These are phyloP conservation scores for Termitomyces heimii DNA, from an alignment of 768 basidiomycete genomes.

Conservation along the genomic window DNA sequence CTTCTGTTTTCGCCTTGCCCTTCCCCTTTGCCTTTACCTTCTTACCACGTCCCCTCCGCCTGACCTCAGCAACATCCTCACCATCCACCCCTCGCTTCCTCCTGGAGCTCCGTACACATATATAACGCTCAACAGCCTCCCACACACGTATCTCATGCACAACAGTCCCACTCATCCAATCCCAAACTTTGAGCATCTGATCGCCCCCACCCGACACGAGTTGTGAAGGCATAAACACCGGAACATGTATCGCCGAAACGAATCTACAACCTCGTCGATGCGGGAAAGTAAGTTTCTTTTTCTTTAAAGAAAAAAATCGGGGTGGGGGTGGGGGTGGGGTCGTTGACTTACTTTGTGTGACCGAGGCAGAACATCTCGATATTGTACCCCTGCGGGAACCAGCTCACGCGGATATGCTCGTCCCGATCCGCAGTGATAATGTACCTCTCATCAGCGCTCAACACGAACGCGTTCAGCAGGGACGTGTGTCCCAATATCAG, in stretches of 20 bases:
- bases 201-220: slow-evolving; percentile 93
- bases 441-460: slow-evolving; percentile 61
- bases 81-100: slow-evolving; percentile 28
- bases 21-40: slow-evolving; percentile 17
- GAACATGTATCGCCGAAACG: slow-evolving; percentile 78
- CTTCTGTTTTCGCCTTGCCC: slow-evolving; percentile 21
- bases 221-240: slow-evolving; percentile 31
- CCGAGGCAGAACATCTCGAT: slow-evolving; percentile 89
- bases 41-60: slow-evolving; percentile 17
- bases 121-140: slow-evolving; percentile 41
- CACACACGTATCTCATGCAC: slow-evolving; percentile 47
- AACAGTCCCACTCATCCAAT: slow-evolving; percentile 63
- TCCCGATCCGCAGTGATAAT: slow-evolving; percentile 92
- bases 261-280: slow-evolving; percentile 35
- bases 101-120: slow-evolving; percentile 33
- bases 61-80: slow-evolving; percentile 19
- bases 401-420: slow-evolving; percentile 90
- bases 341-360: slow-evolving; percentile 72
- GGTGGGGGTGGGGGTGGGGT: no score
- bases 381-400: slow-evolving; percentile 81
- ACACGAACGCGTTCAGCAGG: slow-evolving; percentile 66
- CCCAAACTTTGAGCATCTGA: slow-evolving; percentile 67
- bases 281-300: no score
- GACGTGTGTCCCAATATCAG: slow-evolving; percentile 88
- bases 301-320: no score